phyloP scores from a whole-genome alignment of 768 basidiomycete genomes.

The Dioszegia aurantiaca region DNA sequence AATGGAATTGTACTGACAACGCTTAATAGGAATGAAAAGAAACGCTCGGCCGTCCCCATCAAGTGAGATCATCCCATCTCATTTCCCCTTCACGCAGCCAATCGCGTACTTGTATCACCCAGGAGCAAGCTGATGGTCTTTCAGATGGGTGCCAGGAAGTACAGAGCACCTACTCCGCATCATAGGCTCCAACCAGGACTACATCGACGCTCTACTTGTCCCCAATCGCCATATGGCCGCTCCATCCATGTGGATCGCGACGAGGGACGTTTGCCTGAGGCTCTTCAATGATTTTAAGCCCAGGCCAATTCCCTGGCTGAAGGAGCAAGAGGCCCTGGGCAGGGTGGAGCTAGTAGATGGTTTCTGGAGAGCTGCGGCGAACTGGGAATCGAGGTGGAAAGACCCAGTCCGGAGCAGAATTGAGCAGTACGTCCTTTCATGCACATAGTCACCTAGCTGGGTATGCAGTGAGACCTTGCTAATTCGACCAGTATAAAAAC shows the following conservation, averaged over 20 bases:
- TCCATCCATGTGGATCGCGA: background rate
- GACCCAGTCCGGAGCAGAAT: background rate
- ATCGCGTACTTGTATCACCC: no score
- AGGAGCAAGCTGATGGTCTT: no score
- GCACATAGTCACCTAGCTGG: no score
- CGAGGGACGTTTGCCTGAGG: conserved; percentile 4
- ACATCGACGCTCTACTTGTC: background rate
- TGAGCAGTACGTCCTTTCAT: background rate
- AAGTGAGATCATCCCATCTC: no score
- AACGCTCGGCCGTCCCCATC: no score
- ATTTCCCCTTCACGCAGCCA: no score
- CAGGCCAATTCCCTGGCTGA: background rate
- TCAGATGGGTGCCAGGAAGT: no score
- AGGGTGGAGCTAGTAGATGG: background rate
- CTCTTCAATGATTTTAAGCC: background rate
- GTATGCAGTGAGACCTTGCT: no score
- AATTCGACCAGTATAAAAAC: no score
- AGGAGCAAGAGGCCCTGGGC: conserved; percentile 1
- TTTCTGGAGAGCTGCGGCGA: background rate
- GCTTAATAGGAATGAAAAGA: no score
- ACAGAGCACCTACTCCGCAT: no score
- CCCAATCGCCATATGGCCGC: background rate
- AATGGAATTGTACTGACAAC: no score
- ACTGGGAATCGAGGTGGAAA: background rate
- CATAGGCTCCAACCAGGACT: background rate